phyloP scores from a whole-genome alignment of 2,329 filamentous ascomycete species.

The Paecilomyces formosus region DNA sequence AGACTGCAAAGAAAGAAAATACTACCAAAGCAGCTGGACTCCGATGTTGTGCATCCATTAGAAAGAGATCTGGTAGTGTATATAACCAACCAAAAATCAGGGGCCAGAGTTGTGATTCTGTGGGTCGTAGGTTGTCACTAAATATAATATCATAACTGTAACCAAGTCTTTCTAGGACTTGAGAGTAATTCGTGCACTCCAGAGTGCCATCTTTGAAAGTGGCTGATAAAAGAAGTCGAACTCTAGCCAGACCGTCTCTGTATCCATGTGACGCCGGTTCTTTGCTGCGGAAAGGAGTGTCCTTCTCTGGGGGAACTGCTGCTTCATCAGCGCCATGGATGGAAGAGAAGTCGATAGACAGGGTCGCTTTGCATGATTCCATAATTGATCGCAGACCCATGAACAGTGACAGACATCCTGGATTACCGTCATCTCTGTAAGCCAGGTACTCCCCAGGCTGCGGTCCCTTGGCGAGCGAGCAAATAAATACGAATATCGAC shows the following conservation, averaged over 20 bases:
- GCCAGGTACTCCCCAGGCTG: conserved; percentile 9
- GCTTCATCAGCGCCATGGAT: not conserved
- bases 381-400: conserved; percentile 8
- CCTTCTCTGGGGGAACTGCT: not conserved
- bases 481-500: conserved; percentile 6
- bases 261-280: not conserved
- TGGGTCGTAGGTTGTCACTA: not conserved
- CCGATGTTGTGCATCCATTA: conserved; percentile 2
- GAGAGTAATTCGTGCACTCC: not conserved
- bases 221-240: not conserved
- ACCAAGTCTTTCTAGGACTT: not conserved
- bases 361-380: not conserved
- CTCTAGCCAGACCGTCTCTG: not conserved
- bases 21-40: conserved; percentile 2
- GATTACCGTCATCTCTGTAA: conserved; percentile 4
- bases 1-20: conserved; percentile 6
- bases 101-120: not conserved
- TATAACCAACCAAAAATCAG: conserved; percentile 8
- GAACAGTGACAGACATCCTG: conserved; percentile 5
- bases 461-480: conserved; percentile 5
- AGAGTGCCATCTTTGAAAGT: not conserved
- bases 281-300: not conserved
- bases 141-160: not conserved
- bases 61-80: conserved; percentile 4
- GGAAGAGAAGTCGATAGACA: not conserved